Evolutionary conservation across 305 asterid species (phyloP), one percentile per base, ranked within the genome.

Genomic region (Caryopteris hybrid): DNA sequence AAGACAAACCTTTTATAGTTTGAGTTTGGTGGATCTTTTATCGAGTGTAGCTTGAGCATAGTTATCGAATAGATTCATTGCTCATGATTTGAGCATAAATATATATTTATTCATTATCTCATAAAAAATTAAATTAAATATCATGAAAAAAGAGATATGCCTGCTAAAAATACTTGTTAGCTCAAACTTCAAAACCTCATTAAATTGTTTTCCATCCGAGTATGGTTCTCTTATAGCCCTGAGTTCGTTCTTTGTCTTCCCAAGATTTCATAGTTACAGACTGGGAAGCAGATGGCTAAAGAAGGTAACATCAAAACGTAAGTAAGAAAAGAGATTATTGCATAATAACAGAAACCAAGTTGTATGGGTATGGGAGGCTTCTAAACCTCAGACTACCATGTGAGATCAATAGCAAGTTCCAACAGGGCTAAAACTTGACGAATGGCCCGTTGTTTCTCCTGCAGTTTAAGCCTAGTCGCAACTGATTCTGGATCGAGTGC

Each of bases 371-470:
- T 1, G 31, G 2, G 31, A 25, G 31, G 4, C 31, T 25, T 25
- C 31, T 1, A 25, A 25, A 25, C 31, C 31, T 25, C 31, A 25
- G 21, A 45, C 86, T 90, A 93, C 90, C 95, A 88, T 45, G 71
- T 70, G 83, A 93, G 84, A 77, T 82, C 76, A 75, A 90, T 75
- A 25, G 99, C 96, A 59, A 93, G 79, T 61, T 93, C 92, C 73
- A 93, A 73, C 22, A 93, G 85, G 55, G 88, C 78, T 83, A 79
- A 83, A 4, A 91, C 97, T 83, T 83, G 96, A 71, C 52, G 78
- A 54, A 93, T 86, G 50, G 92, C 86, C 52, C 91, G 79, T 76
- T 88, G 96, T 72, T 93, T 90, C 83, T 90, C 99, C 74, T 93
- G 96, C 71, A 85, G 92, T 78, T 90, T 93, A 61, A 93, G 78